Conservation (phyloP, 2,329 filamentous ascomycete genomes). For the Penicillium vulpinum region DNA sequence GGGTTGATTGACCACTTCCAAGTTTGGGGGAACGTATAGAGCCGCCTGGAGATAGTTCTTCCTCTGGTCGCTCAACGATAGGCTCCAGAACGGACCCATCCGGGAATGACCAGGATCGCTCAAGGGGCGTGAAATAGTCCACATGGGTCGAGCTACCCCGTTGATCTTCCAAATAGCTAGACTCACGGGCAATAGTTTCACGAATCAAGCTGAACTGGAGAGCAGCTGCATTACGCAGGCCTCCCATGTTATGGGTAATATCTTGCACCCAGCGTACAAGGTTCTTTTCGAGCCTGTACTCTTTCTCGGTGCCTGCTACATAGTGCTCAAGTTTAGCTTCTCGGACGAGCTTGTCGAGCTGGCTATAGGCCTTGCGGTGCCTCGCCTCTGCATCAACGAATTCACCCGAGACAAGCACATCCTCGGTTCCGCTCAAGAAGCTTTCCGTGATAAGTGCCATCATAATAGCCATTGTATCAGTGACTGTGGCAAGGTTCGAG, state of each 20-base stretch:
- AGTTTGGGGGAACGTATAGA: slow-evolving; percentile 6
- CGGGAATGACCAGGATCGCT: slow-evolving; percentile 34
- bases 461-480: slow-evolving; percentile 76
- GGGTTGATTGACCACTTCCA: slow-evolving; percentile 13
- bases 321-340: slow-evolving; percentile 92
- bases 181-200: slow-evolving; percentile 49
- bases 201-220: slow-evolving; percentile 84
- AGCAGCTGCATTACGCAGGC: slow-evolving; percentile 81
- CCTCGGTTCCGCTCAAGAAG: slow-evolving; percentile 79
- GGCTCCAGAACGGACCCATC: slow-evolving; percentile 56
- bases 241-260: slow-evolving; percentile 84
- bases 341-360: slow-evolving; percentile 73
- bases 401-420: slow-evolving; percentile 67
- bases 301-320: slow-evolving; percentile 71
- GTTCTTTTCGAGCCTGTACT: slow-evolving; percentile 75
- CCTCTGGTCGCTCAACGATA: slow-evolving; percentile 64
- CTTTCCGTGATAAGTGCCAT: slow-evolving; percentile 76
- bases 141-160: slow-evolving; percentile 17
- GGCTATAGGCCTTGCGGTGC: slow-evolving; percentile 67
- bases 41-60: slow-evolving; percentile 40
- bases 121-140: slow-evolving; percentile 22
- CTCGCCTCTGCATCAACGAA: slow-evolving; percentile 63
- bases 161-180: slow-evolving; percentile 18
- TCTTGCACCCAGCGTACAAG: slow-evolving; percentile 82
- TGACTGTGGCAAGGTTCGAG: slow-evolving; percentile 70